A percentile compares a stretch with the other conserved stretches of the same genome.
These are phyloP conservation scores for Nakazawaea wyomingensis DNA, from an alignment of 805 yeast genomes.

Conservation along the genomic window DNA sequence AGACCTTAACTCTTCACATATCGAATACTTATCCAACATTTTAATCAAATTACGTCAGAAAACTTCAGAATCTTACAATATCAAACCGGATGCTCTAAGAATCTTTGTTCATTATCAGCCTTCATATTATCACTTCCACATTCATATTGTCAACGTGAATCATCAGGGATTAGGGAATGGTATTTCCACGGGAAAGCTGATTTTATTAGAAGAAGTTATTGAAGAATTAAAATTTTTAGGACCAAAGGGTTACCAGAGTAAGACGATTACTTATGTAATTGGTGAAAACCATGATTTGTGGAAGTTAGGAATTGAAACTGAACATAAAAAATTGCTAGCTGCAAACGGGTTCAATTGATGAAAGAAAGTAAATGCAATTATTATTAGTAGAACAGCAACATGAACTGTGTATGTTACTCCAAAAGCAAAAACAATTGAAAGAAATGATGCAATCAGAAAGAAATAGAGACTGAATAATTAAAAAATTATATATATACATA, in stretches of 20 bases:
- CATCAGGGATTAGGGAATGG: constrained; percentile 69
- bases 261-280: constrained; percentile 58
- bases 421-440: no score
- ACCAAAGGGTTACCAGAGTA: constrained; percentile 49
- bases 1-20: constrained; percentile 59
- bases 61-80: constrained; percentile 40
- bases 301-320: constrained; percentile 27
- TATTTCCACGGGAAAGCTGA: constrained; percentile 72
- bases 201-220: constrained; percentile 74
- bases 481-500: no score
- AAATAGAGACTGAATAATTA: no score
- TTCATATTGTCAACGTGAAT: constrained; percentile 75
- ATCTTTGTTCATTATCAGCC: constrained; percentile 92
- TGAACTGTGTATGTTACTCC: no score
- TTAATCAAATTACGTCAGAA: constrained; percentile 38
- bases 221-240: constrained; percentile 57
- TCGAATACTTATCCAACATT: constrained; percentile 50
- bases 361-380: background rate
- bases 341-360: background rate
- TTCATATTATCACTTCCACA: constrained; percentile 91
- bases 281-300: constrained; percentile 81
- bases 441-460: no score
- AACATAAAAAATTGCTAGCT: constrained; percentile 15
- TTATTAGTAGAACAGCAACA: no score
- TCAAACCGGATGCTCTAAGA: constrained; percentile 56